These are phyloP conservation scores for Penicillium ochrochloron DNA, from an alignment of 495 filamentous ascomycete species.

Conservation along the genomic window DNA sequence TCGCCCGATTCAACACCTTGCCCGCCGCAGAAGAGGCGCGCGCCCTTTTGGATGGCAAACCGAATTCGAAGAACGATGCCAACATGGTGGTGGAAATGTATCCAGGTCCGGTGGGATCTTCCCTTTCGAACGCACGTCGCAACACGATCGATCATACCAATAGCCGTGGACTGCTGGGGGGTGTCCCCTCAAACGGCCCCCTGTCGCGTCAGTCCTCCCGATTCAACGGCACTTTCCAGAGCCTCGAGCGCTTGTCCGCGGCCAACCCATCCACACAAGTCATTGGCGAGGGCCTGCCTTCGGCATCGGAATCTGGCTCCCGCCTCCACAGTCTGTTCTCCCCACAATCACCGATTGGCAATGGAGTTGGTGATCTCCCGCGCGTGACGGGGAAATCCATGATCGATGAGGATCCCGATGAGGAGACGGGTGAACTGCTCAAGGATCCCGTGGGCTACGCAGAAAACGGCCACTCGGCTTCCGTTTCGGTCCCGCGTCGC, in stretches of 20 bases:
- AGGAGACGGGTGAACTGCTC: constrained; percentile 82
- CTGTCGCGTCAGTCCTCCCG: constrained; percentile 72
- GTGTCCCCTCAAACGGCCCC: constrained; percentile 60
- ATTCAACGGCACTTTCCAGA: constrained; percentile 79
- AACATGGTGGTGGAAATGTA: constrained; percentile 81
- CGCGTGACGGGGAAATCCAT: constrained; percentile 80
- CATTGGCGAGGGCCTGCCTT: constrained; percentile 59
- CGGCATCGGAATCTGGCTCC: constrained; percentile 61
- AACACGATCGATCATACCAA: constrained; percentile 65
- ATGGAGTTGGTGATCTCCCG: constrained; percentile 69
- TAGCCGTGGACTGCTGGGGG: constrained; percentile 53
- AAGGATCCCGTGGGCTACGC: constrained; percentile 86
- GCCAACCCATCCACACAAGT: constrained; percentile 59
- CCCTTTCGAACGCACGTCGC: constrained; percentile 50
- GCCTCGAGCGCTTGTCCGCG: constrained; percentile 71
- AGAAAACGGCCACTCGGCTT: constrained; percentile 67
- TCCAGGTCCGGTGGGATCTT: constrained; percentile 46
- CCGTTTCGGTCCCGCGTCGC: constrained; percentile 56
- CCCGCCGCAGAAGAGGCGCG: constrained; percentile 78
- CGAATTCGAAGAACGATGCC: constrained; percentile 72
- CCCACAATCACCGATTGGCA: constrained; percentile 81
- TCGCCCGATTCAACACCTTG: constrained; percentile 73
- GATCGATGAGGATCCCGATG: constrained; percentile 83
- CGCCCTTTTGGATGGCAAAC: constrained; percentile 77
- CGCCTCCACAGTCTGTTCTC: constrained; percentile 79